A percentile compares a stretch with the other conserved stretches of the same genome.
These are phyloP conservation scores for Trichosporon ovoides DNA, from an alignment of 1,284 basidiomycete species.

Conservation along the genomic window DNA sequence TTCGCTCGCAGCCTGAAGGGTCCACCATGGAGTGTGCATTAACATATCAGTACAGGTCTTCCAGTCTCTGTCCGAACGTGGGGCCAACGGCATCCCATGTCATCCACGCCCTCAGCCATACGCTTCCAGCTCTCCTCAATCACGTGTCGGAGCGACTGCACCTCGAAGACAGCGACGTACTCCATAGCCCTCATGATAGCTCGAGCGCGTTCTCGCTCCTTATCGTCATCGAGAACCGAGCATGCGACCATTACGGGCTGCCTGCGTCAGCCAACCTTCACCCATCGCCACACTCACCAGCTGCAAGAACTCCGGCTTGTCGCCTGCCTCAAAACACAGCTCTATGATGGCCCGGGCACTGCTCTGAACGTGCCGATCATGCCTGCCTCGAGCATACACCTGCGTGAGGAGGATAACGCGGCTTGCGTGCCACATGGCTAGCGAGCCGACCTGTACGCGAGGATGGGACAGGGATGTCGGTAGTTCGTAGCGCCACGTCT, in stretches of 20 bases:
- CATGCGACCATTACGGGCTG: conserved; percentile 30
- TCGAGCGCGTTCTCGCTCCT: conserved; percentile 18
- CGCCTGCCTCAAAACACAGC: conserved; percentile 25
- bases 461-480: not conserved
- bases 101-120: conserved; percentile 30
- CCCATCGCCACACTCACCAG: conserved; percentile 26
- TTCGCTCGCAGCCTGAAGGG: too few species aligned
- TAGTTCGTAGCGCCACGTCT: conserved; percentile 1
- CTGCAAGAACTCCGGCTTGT: conserved; percentile 37
- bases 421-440: conserved; percentile 33
- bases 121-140: conserved; percentile 33
- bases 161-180: conserved; percentile 33
- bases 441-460: conserved; percentile 23
- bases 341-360: conserved; percentile 25
- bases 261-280: not conserved
- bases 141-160: conserved; percentile 24
- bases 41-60: not conserved
- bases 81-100: conserved; percentile 30
- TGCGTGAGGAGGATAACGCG: conserved; percentile 25
- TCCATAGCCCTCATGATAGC: conserved; percentile 28
- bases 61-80: conserved; percentile 32
- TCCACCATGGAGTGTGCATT: too few species aligned
- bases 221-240: conserved; percentile 16
- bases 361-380: conserved; percentile 22
- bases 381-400: conserved; percentile 13